These are phyloP conservation scores for Microcyclospora pomicola DNA, from an alignment of 2,329 filamentous ascomycete genomes.

Conservation along the genomic window DNA sequence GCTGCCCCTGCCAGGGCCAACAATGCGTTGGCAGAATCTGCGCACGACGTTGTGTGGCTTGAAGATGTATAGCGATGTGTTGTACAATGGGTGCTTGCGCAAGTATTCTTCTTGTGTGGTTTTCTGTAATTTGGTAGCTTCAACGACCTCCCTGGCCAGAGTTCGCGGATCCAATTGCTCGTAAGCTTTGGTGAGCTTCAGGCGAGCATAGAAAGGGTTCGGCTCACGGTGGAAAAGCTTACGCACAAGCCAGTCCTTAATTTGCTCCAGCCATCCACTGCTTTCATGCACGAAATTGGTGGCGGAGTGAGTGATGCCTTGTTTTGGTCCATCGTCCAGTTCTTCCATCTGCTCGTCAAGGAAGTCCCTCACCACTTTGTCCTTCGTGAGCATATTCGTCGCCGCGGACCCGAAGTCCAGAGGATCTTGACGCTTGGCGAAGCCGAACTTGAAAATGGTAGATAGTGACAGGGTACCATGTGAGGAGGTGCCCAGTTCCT, in stretches of 20 bases:
- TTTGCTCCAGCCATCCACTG: conserved; percentile 5
- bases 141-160: conserved; percentile 83
- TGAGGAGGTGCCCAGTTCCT: conserved; percentile 58
- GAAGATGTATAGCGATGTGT: conserved; percentile 83
- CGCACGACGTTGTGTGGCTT: conserved; percentile 63
- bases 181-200: conserved; percentile 55
- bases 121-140: conserved; percentile 67
- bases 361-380: conserved; percentile 89
- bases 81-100: conserved; percentile 74
- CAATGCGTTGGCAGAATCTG: conserved; percentile 71
- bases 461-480: conserved; percentile 60
- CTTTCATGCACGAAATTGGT: conserved; percentile 4
- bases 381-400: conserved; percentile 92
- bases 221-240: conserved; percentile 44
- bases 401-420: conserved; percentile 84
- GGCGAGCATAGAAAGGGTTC: conserved; percentile 86
- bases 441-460: conserved; percentile 47
- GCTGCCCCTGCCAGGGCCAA: conserved; percentile 76
- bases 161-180: conserved; percentile 70
- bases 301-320: conserved; percentile 1
- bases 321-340: conserved; percentile 6
- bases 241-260: conserved; percentile 6
- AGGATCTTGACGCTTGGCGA: conserved; percentile 60
- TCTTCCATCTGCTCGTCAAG: conserved; percentile 55
- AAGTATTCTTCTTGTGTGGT: conserved; percentile 85